Conservation (phyloP, 2,329 filamentous ascomycete species). For the Xylaria hypoxylon region DNA sequence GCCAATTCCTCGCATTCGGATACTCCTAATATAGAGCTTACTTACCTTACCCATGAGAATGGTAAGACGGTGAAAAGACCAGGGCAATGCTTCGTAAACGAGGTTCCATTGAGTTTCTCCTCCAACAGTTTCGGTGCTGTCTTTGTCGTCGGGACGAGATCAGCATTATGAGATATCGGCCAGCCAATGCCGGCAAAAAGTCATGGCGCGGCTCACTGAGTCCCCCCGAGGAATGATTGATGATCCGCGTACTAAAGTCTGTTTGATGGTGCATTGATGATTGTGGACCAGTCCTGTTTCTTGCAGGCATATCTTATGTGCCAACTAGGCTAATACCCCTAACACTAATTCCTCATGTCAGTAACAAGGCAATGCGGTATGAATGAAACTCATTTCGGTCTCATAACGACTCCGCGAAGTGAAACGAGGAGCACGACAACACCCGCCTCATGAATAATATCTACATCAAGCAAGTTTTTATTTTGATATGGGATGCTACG, state of each 20-base stretch:
- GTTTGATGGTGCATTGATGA: too few relatives aligned
- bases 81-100: too few relatives aligned
- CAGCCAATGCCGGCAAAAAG: too few relatives aligned
- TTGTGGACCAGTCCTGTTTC: neutral
- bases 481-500: neutral
- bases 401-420: neutral
- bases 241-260: neutral
- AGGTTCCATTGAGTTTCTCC: too few relatives aligned
- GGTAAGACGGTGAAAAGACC: neutral
- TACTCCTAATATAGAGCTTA: neutral
- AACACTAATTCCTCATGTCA: neutral
- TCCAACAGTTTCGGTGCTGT: too few relatives aligned
- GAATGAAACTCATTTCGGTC: neutral
- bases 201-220: neutral
- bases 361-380: neutral
- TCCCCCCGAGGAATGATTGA: neutral
- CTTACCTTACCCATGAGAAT: neutral
- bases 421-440: neutral
- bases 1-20: conserved; percentile 28
- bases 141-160: too few relatives aligned
- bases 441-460: neutral
- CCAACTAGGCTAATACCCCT: conserved; percentile 1
- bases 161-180: too few relatives aligned
- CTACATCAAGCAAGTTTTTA: neutral
- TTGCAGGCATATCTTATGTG: neutral